phyloP scores from a whole-genome alignment of 108 stramenopile species.

The Conticribra weissflogii region DNA sequence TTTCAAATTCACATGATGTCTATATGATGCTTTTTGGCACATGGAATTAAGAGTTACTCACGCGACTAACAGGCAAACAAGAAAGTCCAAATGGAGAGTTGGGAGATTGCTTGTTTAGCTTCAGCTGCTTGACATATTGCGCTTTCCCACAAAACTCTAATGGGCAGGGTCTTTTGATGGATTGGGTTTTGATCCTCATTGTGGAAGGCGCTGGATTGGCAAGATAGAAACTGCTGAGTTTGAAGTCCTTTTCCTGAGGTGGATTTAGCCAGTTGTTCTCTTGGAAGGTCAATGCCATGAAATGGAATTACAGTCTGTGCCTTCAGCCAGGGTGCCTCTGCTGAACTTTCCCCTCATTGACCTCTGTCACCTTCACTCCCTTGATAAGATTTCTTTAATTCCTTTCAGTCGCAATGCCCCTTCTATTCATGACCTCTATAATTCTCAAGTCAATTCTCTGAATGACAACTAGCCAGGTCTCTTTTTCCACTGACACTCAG shows the following conservation, averaged over 20 bases:
- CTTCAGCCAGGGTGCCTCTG: too few relatives aligned
- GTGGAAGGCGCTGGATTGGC: constrained; percentile 12
- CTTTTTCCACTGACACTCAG: too few relatives aligned
- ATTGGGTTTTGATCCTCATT: constrained; percentile 9
- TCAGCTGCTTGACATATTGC: not conserved
- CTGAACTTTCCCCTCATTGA: too few relatives aligned
- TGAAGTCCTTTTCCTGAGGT: constrained; percentile 13
- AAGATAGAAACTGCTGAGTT: constrained; percentile 17
- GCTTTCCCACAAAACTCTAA: not conserved
- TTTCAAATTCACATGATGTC: not conserved
- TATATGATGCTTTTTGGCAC: not conserved
- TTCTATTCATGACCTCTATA: too few relatives aligned
- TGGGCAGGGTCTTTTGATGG: constrained; percentile 21
- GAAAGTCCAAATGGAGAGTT: not conserved
- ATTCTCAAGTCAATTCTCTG: too few relatives aligned
- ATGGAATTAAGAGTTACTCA: not conserved
- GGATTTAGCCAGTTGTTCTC: constrained; percentile 14
- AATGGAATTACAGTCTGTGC: constrained; percentile 22
- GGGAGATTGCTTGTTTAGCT: not conserved
- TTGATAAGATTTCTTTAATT: too few relatives aligned
- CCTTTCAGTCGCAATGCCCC: too few relatives aligned
- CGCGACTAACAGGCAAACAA: constrained; percentile 4
- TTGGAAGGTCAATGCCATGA: constrained; percentile 27
- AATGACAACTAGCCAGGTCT: too few relatives aligned
- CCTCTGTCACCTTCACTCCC: too few relatives aligned